Conservation (phyloP, 1,284 basidiomycete species). For the Rhodotorula glutinis region DNA sequence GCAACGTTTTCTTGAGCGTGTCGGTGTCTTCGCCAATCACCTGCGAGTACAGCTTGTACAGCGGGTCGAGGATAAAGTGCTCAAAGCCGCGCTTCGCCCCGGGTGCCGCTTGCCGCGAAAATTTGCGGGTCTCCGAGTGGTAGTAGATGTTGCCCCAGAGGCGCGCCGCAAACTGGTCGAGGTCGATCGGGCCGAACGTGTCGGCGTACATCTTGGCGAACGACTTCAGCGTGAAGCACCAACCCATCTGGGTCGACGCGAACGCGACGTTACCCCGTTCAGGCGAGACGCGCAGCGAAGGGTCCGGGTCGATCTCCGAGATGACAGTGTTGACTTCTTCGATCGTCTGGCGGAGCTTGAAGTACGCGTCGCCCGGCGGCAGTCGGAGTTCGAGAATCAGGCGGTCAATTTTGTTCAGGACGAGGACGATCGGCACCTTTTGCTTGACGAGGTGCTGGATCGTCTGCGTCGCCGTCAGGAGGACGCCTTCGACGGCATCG, state of each 20-base stretch:
- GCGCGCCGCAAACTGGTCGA: conserved; percentile 66
- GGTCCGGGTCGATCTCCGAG: conserved; percentile 81
- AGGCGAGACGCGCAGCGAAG: conserved; percentile 80
- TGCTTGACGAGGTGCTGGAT: conserved; percentile 37
- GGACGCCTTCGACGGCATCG: conserved; percentile 89
- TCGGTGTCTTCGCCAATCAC: conserved; percentile 90
- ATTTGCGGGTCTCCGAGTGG: conserved; percentile 74
- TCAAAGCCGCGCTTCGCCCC: conserved; percentile 83
- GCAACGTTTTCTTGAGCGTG: conserved; percentile 74
- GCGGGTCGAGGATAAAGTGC: conserved; percentile 91
- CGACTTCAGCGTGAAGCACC: conserved; percentile 92
- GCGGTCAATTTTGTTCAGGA: conserved; percentile 97
- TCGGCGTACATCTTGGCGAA: conserved; percentile 97
- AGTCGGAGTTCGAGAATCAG: conserved; percentile 94
- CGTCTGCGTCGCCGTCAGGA: conserved; percentile 33
- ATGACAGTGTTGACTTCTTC: conserved; percentile 97
- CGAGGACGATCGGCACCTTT: conserved; percentile 53
- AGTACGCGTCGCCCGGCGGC: conserved; percentile 93
- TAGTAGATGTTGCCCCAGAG: conserved; percentile 99
- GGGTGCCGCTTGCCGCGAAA: conserved; percentile 77
- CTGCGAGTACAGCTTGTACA: conserved; percentile 94
- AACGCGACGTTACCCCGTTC: conserved; percentile 97
- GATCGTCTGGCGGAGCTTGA: conserved; percentile 98
- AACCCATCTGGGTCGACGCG: conserved; percentile 93
- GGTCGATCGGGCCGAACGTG: conserved; percentile 63